Evolutionary conservation across 805 yeast genomes (phyloP).

Genomic region (Candida sphagnicola): DNA sequence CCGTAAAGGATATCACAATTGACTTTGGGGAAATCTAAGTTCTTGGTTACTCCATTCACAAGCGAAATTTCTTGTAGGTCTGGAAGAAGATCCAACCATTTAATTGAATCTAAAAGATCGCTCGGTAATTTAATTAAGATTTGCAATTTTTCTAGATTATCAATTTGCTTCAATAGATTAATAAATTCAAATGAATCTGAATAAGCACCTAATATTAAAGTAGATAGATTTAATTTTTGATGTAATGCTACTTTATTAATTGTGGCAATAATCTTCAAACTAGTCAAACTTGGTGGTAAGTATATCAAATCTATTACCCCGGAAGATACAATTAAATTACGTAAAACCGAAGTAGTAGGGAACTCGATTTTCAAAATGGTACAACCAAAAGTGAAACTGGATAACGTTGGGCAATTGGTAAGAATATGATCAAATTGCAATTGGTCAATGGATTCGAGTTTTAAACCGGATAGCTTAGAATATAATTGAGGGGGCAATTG

Average conservation of each 20-base stretch:
- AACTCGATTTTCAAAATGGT: not conserved
- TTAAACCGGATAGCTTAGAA: not conserved
- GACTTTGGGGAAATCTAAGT: not conserved
- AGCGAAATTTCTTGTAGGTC: not conserved
- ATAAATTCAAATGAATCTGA: not conserved
- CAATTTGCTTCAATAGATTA: not conserved
- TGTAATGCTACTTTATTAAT: not conserved
- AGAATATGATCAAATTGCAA: not conserved
- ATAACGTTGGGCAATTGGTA: not conserved
- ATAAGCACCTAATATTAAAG: not conserved
- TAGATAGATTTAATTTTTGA: not conserved
- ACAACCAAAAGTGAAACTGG: not conserved
- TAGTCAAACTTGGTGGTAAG: not conserved
- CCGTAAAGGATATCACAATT: not conserved
- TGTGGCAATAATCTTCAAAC: not conserved
- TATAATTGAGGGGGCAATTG: not conserved
- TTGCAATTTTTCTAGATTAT: not conserved
- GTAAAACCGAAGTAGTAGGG: not conserved
- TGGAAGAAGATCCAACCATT: not conserved
- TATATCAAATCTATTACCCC: not conserved
- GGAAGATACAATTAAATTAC: not conserved
- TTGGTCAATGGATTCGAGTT: not conserved
- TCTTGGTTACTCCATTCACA: not conserved
- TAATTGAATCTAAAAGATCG: not conserved
- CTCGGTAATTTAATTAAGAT: not conserved